A percentile compares a stretch with the other conserved stretches of the same genome.
Conservation (phyloP, 1,284 basidiomycete genomes). For the Cryptococcus amylolentus region DNA sequence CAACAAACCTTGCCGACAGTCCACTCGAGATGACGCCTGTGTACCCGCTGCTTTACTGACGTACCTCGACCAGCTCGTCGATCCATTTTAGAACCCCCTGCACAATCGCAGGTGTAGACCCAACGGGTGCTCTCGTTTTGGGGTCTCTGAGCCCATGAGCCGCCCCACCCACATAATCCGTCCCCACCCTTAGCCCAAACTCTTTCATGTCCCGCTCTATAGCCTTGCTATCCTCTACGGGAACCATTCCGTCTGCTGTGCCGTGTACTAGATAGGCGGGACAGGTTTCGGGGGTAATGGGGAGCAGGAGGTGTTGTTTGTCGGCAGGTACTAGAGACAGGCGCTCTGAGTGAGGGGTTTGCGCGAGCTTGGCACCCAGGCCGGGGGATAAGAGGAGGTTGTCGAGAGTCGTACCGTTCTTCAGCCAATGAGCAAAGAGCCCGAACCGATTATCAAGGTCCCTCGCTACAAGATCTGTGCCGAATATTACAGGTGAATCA, state of each 20-base stretch:
- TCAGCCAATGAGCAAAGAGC: slow-evolving; percentile 3
- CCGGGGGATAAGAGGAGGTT: slow-evolving; percentile 6
- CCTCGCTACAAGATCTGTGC: neutral
- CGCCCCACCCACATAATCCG: slow-evolving; percentile 10
- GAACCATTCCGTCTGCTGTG: slow-evolving; percentile 6
- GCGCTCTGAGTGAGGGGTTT: slow-evolving; percentile 4
- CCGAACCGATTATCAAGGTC: slow-evolving; percentile 1
- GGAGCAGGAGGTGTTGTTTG: slow-evolving; percentile 4
- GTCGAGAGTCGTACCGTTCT: slow-evolving; percentile 6
- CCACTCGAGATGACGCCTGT: too few relatives aligned
- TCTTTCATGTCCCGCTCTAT: slow-evolving; percentile 2
- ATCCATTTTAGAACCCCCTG: too few relatives aligned
- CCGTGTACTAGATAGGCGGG: slow-evolving; percentile 7
- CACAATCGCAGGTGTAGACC: too few relatives aligned
- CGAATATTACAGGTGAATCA: neutral
- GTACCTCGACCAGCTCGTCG: too few relatives aligned
- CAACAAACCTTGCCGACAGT: too few relatives aligned
- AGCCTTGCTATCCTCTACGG: slow-evolving; percentile 2
- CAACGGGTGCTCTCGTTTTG: neutral
- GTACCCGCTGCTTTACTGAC: too few relatives aligned
- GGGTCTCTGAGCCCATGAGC: slow-evolving; percentile 3
- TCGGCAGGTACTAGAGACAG: slow-evolving; percentile 1
- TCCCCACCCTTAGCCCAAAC: neutral
- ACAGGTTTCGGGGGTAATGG: neutral
- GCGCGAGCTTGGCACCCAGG: slow-evolving; percentile 3